Evolutionary conservation across 179 eudicot species (phyloP), one percentile per base, ranked within the genome.

Genomic region (Beta macrorhiza): DNA sequence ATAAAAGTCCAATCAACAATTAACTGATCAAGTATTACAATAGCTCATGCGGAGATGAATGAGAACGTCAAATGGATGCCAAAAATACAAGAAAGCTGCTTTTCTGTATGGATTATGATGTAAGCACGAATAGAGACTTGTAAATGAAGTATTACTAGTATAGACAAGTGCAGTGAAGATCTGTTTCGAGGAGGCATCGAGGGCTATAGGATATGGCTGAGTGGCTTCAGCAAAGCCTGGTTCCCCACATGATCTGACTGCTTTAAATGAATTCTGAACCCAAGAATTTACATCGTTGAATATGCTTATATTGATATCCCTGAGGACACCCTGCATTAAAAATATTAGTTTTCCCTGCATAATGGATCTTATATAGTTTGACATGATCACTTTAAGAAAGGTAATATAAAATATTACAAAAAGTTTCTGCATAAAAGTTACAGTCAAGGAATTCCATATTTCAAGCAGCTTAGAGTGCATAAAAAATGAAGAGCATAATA

Each of bases 241-340:
- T 68, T 49, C 78, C 80, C 94, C 89, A 64, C 72, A 79, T 37
- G 88, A 89, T 76, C 87, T 75, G 85, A 94, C 88, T 52, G 64
- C 83, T 79, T 84, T 53, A 69, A 88, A 94, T 37, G 98, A 89
- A 63, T 84, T 83, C 49, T 84, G 87, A 82, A 89, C 90, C 99
- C 99, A 96, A 29, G 76, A 53, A 78, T 80, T 78, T 67, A 96
- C 86, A 51, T 91, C 89, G 51, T 88, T 87, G 82, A 90, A 94
- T 57, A 91, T 87, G 74, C 80, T 86, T 22, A 69, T 87, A 71
- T 90, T 91, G 49, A 90, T 86, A 47, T 89, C 86, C 84, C 86
- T 87, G 77, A 96, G 87, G 78, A 88, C 95, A 78, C 84, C 96
- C 99, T 95, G 92, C 84, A 82, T 75, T 78, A 32, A 71, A 44